Evolutionary conservation across 1,284 basidiomycete species (phyloP).

Genomic region (Sporisorium exsertum): DNA sequence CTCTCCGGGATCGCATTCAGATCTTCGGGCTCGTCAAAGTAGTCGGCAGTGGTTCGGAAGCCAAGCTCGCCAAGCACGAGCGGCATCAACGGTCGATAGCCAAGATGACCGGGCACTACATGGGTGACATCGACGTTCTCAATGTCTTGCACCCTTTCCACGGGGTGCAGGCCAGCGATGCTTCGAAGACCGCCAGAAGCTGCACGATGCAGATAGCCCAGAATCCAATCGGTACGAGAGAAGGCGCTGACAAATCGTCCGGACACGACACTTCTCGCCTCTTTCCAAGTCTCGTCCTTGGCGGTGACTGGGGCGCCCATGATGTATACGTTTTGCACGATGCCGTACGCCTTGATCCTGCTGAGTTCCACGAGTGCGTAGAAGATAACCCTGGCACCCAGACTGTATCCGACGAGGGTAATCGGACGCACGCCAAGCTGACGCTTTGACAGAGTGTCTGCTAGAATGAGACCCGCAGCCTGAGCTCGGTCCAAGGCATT

Average conservation of each 20-base stretch:
- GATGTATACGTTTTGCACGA: conserved; percentile 68
- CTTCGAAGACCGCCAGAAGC: conserved; percentile 66
- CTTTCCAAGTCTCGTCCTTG: conserved; percentile 62
- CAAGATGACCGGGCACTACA: conserved; percentile 65
- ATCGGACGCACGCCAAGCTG: conserved; percentile 68
- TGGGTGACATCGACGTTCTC: conserved; percentile 69
- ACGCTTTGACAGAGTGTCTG: conserved; percentile 63
- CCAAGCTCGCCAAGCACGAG: conserved; percentile 67
- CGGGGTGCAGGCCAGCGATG: conserved; percentile 67
- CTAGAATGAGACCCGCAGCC: conserved; percentile 66
- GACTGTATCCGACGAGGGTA: conserved; percentile 67
- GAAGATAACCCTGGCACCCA: conserved; percentile 67
- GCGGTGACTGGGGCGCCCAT: conserved; percentile 67
- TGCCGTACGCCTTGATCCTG: conserved; percentile 64
- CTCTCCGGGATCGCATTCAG: conserved; percentile 64
- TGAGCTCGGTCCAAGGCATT: conserved; percentile 66
- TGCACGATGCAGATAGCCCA: conserved; percentile 67
- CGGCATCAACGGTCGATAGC: conserved; percentile 66
- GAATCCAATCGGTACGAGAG: conserved; percentile 68
- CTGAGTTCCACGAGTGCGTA: conserved; percentile 65
- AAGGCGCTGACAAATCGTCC: conserved; percentile 68
- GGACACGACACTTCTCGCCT: conserved; percentile 61
- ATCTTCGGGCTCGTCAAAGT: conserved; percentile 69
- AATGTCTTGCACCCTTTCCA: conserved; percentile 63
- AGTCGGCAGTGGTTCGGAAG: conserved; percentile 67